Base-by-base conservation (phyloP, 176 grass and related monocot species). In the Musa acuminata region DNA sequence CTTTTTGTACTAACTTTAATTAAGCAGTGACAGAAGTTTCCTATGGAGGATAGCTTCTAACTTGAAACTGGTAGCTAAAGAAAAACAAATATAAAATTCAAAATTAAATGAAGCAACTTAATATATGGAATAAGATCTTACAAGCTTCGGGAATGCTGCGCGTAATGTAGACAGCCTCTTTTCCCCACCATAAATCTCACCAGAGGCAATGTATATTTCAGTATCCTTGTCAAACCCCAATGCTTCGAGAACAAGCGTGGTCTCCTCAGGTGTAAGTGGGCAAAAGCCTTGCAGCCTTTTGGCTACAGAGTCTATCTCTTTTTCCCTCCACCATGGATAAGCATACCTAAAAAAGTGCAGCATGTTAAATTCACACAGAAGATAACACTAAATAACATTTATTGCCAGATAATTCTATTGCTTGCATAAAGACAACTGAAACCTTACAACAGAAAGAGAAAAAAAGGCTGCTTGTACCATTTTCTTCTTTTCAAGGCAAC, bases 291-390 rank as follows among this genome's bases (percentile, higher is more conserved):
- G 87, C 17, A 82, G 79, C 73, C 94, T 90, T 82, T 93, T 97
- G 60, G 83, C 71, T 82, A 87, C 75, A 0, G 90, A 93, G 79
- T 97, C 75, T 53, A 93, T 93, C 87, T 91, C 87, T 71, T 97
- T 97, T 57, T 97, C 94, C 89, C 94, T 90, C 94, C 94, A 97
- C 90, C 94, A 97, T 71, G 90, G 94, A 89, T 93, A 97, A 22
- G 90, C 90, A 80, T 93, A 93, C 79, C 94, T 97, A 80, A 74
- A 86, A 69, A 29, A 63, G 27, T 53, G 17, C 35, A 78, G 58
- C 62, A 64, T 8, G 62, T 87, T 71, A 71, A 55, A 21, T 78
- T 67, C 25, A 60, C 59, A 29, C n/a, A 70, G 49, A 13, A 14
- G n/a, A 17, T 53, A 80, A 49, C 35, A 6, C 35, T 43, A 43